Evolutionary conservation across 2,329 filamentous ascomycete species (phyloP), one percentile per base, ranked within the genome.

Genomic region (Botrytis squamosa): DNA sequence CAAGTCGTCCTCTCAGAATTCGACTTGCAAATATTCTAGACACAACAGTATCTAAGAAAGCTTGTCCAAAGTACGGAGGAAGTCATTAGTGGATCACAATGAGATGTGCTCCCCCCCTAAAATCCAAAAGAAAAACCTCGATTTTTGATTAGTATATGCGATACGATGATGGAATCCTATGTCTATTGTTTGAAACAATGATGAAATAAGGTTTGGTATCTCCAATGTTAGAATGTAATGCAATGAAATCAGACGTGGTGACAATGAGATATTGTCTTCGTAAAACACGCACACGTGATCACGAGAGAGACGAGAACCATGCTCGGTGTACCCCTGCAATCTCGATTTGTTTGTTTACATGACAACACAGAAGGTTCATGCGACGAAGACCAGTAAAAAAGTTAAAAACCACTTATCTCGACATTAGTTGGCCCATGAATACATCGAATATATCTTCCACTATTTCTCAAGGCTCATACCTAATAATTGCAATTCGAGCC

Each of bases 291-390:
- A 4, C 68, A 70, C 68, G 68, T 70, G 68, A 70, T 46, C 29
- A 46, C 40, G 68, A 70, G 68, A 70, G n/a, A 52, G n/a, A 38
- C 22, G 40, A 70, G 68, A 63, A 46, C 66, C 49, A 33, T 44
- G n/a, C 38, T 57, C 66, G 4, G 42, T 12, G 25, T 44, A 70
- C 25, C 68, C 68, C n/a, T 62, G 68, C 42, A 60, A 44, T 44
- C 22, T 46, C 33, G 29, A 44, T 70, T 57, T 70, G 62, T 72
- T 72, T 72, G 52, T 72, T 72, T 72, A 69, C 52, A 69, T 72
- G 71, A 72, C 64, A 68, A 69, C 64, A 38, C 64, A 68, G 71
- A 72, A 72, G 71, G n/a, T 67, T 67, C 8, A 59, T 72, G 62
- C 46, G 49, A 67, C 46, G 60, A 72, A 55, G 46, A 57, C 57